Conservation (phyloP, 2,329 filamentous ascomycete species). For the Scleromitrula shiraiana region DNA sequence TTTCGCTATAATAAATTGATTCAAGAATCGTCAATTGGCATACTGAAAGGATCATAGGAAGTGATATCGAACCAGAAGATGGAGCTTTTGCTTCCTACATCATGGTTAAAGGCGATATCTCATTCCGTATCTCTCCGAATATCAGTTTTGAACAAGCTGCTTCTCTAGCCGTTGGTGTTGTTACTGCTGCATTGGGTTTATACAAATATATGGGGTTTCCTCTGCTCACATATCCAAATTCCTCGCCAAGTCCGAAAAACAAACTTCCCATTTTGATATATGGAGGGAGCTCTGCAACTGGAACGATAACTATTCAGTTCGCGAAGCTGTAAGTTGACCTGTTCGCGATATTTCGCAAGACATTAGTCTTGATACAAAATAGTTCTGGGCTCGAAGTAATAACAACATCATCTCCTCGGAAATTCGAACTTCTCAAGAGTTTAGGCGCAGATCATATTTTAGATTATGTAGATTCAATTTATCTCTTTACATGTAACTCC, state of each 20-base stretch:
- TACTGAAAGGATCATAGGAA: neutral
- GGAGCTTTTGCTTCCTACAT: constrained; percentile 22
- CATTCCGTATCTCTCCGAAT: constrained; percentile 36
- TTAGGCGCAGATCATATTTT: constrained; percentile 36
- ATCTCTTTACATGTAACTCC: neutral
- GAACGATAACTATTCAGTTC: constrained; percentile 29
- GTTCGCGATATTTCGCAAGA: neutral
- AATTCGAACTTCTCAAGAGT: constrained; percentile 31
- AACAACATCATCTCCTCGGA: constrained; percentile 31
- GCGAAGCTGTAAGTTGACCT: constrained; percentile 29
- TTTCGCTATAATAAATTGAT: too few relatives aligned
- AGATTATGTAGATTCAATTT: constrained; percentile 29
- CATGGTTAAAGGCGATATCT: constrained; percentile 31
- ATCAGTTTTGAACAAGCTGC: constrained; percentile 39
- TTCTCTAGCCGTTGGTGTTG: constrained; percentile 14
- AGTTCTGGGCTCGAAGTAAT: constrained; percentile 23
- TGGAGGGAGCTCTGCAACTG: constrained; percentile 24
- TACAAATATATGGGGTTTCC: constrained; percentile 8
- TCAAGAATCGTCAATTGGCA: too few relatives aligned
- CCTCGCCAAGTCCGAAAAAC: neutral
- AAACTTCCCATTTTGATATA: constrained; percentile 27
- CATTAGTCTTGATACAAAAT: neutral
- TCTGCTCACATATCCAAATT: neutral
- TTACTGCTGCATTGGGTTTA: constrained; percentile 6
- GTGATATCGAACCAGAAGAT: constrained; percentile 15